phyloP scores from a whole-genome alignment of 805 yeast species.

The Candida ipomoeae region DNA sequence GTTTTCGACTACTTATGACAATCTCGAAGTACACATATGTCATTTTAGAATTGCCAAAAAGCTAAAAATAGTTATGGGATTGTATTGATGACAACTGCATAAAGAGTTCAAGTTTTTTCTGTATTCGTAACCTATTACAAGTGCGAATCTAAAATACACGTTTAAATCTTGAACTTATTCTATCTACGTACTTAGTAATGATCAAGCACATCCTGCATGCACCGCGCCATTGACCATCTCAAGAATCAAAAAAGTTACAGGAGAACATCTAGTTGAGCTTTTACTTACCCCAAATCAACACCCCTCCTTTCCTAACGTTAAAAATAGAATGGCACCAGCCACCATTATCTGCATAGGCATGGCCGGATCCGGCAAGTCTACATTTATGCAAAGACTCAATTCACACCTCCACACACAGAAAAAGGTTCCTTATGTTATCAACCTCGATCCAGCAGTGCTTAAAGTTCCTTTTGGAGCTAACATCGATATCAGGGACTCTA shows the following conservation, averaged over 20 bases:
- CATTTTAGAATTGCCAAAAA: background rate
- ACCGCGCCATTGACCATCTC: constrained; percentile 2
- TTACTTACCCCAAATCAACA: background rate
- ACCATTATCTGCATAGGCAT: constrained; percentile 47
- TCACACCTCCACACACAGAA: constrained; percentile 75
- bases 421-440: constrained; percentile 83
- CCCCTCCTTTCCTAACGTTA: background rate
- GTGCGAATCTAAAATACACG: too few relatives aligned
- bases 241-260: background rate
- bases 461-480: constrained; percentile 92
- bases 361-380: constrained; percentile 88
- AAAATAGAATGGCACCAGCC: constrained; percentile 14
- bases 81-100: background rate
- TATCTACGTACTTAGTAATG: background rate
- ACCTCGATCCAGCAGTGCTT: constrained; percentile 93
- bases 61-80: background rate
- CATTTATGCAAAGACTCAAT: constrained; percentile 92
- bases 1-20: background rate
- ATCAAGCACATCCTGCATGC: background rate
- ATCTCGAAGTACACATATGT: background rate
- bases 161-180: background rate
- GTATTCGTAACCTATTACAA: too few relatives aligned
- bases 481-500: constrained; percentile 93
- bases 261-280: background rate
- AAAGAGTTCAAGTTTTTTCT: too few relatives aligned